Percentiles rank a stretch among this genome's conserved stretches.
These are phyloP conservation scores for Suhomyces xylopsoci DNA, from an alignment of 805 yeast species.

Conservation along the genomic window DNA sequence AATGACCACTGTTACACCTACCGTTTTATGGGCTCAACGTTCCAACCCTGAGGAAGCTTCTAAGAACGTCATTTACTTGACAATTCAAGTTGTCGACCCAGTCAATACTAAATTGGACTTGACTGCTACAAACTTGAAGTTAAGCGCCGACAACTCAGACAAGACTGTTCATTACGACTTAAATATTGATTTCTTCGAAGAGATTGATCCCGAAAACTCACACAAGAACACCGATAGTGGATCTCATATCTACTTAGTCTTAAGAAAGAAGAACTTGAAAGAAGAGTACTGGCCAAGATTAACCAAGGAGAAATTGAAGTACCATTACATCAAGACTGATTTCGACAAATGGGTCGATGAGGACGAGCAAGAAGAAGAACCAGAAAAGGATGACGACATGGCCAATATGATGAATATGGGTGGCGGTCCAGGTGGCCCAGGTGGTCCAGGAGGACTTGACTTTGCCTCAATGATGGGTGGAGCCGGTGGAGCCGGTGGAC, in stretches of 20 bases:
- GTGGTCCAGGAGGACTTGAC: constrained; percentile 25
- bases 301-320: constrained; percentile 79
- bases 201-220: constrained; percentile 66
- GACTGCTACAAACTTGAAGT: constrained; percentile 51
- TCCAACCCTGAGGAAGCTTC: constrained; percentile 68
- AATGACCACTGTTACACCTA: constrained; percentile 35
- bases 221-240: constrained; percentile 53
- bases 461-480: constrained; percentile 14
- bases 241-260: constrained; percentile 58
- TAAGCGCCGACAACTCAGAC: constrained; percentile 45
- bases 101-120: constrained; percentile 59
- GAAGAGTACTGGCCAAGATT: constrained; percentile 94
- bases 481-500: constrained; percentile 29
- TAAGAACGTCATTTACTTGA: constrained; percentile 73
- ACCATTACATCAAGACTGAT: constrained; percentile 84
- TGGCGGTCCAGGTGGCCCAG: constrained; percentile 32
- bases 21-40: constrained; percentile 95
- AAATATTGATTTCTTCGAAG: constrained; percentile 71
- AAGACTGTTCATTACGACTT: constrained; percentile 56
- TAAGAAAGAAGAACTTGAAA: constrained; percentile 65
- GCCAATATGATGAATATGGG: constrained; percentile 33
- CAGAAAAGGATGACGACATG: constrained; percentile 42
- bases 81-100: constrained; percentile 72
- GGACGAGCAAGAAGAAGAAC: constrained; percentile 86
- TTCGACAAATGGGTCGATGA: constrained; percentile 98